Evolutionary conservation across 352 stramenopile genomes (phyloP), one percentile per base, ranked within the genome.

Genomic region (Globisporangium megalacanthum): DNA sequence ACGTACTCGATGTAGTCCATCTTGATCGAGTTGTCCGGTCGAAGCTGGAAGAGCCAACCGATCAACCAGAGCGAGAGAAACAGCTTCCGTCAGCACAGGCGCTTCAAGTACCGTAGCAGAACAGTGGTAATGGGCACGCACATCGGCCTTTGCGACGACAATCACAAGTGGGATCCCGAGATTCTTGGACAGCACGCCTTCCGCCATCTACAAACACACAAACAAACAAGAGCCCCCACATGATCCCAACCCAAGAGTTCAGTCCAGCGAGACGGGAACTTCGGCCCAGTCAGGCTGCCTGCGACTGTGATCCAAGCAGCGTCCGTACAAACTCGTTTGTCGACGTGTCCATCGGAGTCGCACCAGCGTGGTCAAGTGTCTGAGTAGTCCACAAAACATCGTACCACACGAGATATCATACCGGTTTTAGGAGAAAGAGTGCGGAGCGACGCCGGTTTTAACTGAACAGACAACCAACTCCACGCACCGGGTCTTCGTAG

Each of bases 1-100:
- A 73, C 82, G 54, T 80, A 92, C 66, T 94, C 79, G 42, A 92
- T 79, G 62, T 86, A 94, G 62, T 94, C 84, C 75, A 91, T 88
- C 60, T 92, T 89, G 19, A 90, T 62, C 6, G 84, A 91, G 65
- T 89, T 90, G 51, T 94, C 84, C 7, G 75, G 75, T 31, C 79
- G 76, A 49, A 88, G 56, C 80, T 88, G 60, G 6, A 60, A 50
- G 35, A 53, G 8, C 42, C 25, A 29, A n/a, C n/a, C n/a, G n/a
- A n/a, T 29, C 25, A 29, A 29, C 25, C 25, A 29, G 4, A 29
- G 25, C 25, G 25, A 29, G 25, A 29, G 25, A 29, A 29, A 29
- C 25, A 29, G 25, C 25, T 29, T 29, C 25, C 25, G 33, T 33
- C 31, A 31, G 6, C 17, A 54, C 49, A 44, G 4, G 6, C 25